Conservation (phyloP, 1,284 basidiomycete species). For the Sporisorium exsertum region DNA sequence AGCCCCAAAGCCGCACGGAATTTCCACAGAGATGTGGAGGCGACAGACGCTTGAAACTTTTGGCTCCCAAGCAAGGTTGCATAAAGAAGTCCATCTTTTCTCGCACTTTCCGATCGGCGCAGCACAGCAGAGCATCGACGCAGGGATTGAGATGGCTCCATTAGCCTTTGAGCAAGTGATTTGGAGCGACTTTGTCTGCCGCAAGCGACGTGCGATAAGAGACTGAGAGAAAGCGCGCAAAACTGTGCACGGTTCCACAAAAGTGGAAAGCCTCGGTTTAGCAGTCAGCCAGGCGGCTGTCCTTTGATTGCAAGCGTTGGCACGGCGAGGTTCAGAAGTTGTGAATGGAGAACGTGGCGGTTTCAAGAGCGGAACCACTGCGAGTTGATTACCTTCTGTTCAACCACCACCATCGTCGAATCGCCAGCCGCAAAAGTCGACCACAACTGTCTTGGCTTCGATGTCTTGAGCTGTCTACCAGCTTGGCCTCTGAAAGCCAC, state of each 20-base stretch:
- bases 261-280: too few relatives aligned
- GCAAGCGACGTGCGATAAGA: not conserved
- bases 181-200: not conserved
- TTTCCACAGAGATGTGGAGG: slow-evolving; percentile 7
- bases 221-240: too few relatives aligned
- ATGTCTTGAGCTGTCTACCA: not conserved
- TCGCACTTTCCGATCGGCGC: slow-evolving; percentile 7
- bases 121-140: not conserved
- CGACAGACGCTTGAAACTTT: not conserved
- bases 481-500: slow-evolving; percentile 5
- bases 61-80: slow-evolving; percentile 4
- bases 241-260: too few relatives aligned
- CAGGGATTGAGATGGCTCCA: not conserved
- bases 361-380: too few relatives aligned
- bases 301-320: too few relatives aligned
- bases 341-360: too few relatives aligned
- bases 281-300: too few relatives aligned
- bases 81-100: not conserved
- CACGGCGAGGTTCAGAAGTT: too few relatives aligned
- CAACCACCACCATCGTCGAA: not conserved
- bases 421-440: not conserved
- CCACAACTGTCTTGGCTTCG: not conserved
- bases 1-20: slow-evolving; percentile 1
- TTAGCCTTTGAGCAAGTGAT: too few relatives aligned
- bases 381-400: too few relatives aligned